Base-by-base conservation (phyloP, 2,329 filamentous ascomycete genomes). In the Pseudogymnoascus sp. region DNA sequence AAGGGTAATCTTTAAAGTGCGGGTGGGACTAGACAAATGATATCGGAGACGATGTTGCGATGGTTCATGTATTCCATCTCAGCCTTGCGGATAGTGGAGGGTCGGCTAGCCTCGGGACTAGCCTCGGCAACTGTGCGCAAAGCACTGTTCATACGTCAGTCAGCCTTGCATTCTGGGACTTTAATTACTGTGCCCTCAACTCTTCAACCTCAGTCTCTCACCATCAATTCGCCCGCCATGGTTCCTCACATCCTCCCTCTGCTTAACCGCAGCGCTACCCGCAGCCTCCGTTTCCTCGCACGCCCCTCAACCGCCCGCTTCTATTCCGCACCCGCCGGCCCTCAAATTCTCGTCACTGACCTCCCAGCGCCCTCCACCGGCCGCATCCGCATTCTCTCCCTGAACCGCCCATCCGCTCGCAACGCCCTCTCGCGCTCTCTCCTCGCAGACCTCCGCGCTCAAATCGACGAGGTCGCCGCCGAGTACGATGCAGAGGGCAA, bases 351-450 rank as follows among this genome's bases (percentile, higher is more conserved):
- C 21, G 33, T 61, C 26, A 61, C 59, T 9, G 59, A 88, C 75
- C 78, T 96, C 60, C 88, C 90, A 47, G 90, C 92, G 2, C 87
- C 91, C 0, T 85, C 88, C 72, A 85, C 85, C 17, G 95, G 93
- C 68, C 89, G 88, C 78, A 95, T 97, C 76, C 88, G 91, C 65
- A 83, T 97, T 68, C 85, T 97, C 64, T 88, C 93, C 66, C 83
- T 99, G 68, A 95, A 97, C 78, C 84, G 92, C 3, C 92, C 92
- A 0, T 76, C 83, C 8, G 88, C 93, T 36, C 89, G 93, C 72
- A 99, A 99, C 76, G 95, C 95, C 68, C 90, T 99, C 73, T 97
- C 93, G 0, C 83, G 81, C 64, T 85, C 87, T 64, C 82, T 99
- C 38, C 83, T 99, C 61, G 77, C 84, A 3, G 83, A 88, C 59